Percentiles rank a stretch among this genome's conserved stretches.
These are phyloP conservation scores for Cyclocybe cylindracea DNA, from an alignment of 768 basidiomycete genomes.

Conservation along the genomic window DNA sequence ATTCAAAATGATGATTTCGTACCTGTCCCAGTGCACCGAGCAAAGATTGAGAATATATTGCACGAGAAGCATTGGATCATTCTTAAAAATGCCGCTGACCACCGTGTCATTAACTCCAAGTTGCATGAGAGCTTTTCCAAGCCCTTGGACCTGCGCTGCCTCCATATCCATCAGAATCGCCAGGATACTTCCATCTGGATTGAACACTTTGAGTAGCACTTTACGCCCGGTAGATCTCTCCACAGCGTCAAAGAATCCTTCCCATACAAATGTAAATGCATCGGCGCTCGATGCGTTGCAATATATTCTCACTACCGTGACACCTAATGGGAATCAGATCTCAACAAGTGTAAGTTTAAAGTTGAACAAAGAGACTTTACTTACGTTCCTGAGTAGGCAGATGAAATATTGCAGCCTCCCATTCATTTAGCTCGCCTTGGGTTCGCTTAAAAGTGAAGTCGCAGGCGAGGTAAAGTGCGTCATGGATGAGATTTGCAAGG, in stretches of 20 bases:
- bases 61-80: background rate
- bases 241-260: slow-evolving; percentile 11
- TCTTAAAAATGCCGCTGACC: background rate
- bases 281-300: slow-evolving; percentile 9
- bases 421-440: slow-evolving; percentile 19
- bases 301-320: slow-evolving; percentile 15
- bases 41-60: slow-evolving; percentile 1
- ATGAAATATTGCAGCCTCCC: slow-evolving; percentile 17
- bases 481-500: slow-evolving; percentile 1
- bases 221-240: slow-evolving; percentile 7
- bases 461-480: slow-evolving; percentile 6
- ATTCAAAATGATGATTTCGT: background rate
- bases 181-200: slow-evolving; percentile 1
- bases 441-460: slow-evolving; percentile 25
- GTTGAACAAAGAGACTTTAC: background rate
- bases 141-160: slow-evolving; percentile 3
- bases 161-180: slow-evolving; percentile 2
- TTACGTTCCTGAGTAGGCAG: slow-evolving; percentile 11
- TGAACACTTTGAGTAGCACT: slow-evolving; percentile 13
- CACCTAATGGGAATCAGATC: slow-evolving; percentile 10
- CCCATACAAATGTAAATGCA: slow-evolving; percentile 13
- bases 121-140: background rate
- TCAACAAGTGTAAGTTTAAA: background rate
- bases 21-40: slow-evolving; percentile 2
- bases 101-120: background rate